Evolutionary conservation across 2,329 filamentous ascomycete species (phyloP).

Genomic region (Diaporthe sp.): DNA sequence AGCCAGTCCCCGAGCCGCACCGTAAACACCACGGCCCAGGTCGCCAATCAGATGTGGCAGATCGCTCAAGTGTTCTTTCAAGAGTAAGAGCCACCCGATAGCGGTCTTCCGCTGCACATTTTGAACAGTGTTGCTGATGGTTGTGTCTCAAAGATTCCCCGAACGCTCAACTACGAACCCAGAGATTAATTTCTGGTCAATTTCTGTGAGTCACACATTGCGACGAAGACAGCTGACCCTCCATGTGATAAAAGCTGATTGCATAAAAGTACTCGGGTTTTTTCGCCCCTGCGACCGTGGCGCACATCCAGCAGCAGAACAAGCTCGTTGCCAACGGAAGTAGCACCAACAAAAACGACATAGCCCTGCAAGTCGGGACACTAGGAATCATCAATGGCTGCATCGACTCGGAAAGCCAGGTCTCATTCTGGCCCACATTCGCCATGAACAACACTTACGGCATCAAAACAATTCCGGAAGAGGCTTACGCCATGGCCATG

Average conservation of each 20-base stretch:
- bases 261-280: constrained; percentile 45
- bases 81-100: constrained; percentile 47
- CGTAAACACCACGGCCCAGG: constrained; percentile 61
- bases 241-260: constrained; percentile 46
- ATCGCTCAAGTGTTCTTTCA: constrained; percentile 68
- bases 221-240: rapidly evolving
- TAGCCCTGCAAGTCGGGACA: constrained; percentile 42
- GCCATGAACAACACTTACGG: constrained; percentile 43
- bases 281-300: constrained; percentile 47
- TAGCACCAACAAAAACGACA: constrained; percentile 39
- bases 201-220: constrained; percentile 37
- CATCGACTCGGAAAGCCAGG: constrained; percentile 43
- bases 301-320: constrained; percentile 46
- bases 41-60: constrained; percentile 64
- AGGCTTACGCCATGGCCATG: constrained; percentile 32
- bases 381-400: constrained; percentile 47
- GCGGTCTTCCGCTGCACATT: not conserved
- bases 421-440: constrained; percentile 40
- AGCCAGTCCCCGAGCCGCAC: constrained; percentile 58
- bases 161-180: constrained; percentile 61
- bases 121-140: not conserved
- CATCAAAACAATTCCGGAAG: constrained; percentile 35
- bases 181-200: constrained; percentile 64
- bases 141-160: constrained; percentile 53
- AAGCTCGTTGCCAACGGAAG: constrained; percentile 41